A percentile compares a stretch with the other conserved stretches of the same genome.
Conservation (phyloP, 2,329 filamentous ascomycete species). For the Madurella mycetomatis region DNA sequence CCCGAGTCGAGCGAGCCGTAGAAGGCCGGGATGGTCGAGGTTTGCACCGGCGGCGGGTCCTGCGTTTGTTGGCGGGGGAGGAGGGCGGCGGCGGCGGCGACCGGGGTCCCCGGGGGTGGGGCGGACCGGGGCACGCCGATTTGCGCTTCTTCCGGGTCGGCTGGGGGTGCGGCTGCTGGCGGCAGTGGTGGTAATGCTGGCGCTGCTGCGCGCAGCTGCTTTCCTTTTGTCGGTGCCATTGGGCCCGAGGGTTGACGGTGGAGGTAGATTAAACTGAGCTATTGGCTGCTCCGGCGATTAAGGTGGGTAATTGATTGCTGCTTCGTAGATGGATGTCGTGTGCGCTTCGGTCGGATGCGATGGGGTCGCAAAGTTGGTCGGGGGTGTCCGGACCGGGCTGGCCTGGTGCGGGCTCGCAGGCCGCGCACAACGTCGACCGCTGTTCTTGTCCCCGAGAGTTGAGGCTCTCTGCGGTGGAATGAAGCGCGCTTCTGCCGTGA, state of each 20-base stretch:
- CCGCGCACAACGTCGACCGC: too few species aligned
- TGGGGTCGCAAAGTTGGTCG: not conserved
- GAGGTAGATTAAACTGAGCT: not conserved
- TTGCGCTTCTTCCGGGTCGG: not conserved
- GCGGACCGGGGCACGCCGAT: not conserved
- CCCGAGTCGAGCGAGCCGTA: constrained; percentile 29
- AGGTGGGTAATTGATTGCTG: not conserved
- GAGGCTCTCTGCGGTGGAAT: too few species aligned
- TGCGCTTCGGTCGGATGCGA: not conserved
- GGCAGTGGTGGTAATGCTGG: not conserved
- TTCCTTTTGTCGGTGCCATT: constrained; percentile 5
- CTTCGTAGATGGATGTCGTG: not conserved
- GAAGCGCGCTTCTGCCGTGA: too few species aligned
- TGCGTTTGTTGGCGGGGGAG: constrained; percentile 17
- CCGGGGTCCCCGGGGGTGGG: constrained; percentile 2
- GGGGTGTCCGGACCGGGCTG: too few species aligned
- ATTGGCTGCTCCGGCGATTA: not conserved
- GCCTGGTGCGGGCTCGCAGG: too few species aligned
- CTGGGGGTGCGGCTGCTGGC: constrained; percentile 1
- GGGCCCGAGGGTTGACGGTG: not conserved
- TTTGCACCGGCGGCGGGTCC: constrained; percentile 9
- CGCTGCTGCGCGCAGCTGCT: not conserved
- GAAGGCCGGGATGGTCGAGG: constrained; percentile 29
- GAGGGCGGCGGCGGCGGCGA: constrained; percentile 10
- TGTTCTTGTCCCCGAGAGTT: too few species aligned